Evolutionary conservation across 2,329 filamentous ascomycete genomes (phyloP).

Genomic region (Paramyrothecium sp.): DNA sequence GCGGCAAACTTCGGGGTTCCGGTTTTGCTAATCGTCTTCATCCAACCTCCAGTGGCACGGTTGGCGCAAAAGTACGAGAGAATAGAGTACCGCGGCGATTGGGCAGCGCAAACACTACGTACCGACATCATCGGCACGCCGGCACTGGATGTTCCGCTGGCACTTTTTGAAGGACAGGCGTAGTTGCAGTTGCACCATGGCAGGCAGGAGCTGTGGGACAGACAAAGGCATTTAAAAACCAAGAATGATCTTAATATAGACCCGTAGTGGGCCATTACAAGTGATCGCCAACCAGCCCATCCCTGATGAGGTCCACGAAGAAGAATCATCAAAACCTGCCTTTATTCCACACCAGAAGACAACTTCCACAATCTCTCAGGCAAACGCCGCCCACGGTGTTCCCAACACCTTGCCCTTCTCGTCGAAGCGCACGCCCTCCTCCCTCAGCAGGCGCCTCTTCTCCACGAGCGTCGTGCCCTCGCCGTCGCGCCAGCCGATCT

Average conservation of each 20-base stretch:
- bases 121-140: constrained; percentile 61
- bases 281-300: too few relatives aligned
- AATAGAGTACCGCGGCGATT: constrained; percentile 51
- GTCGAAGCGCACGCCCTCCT: constrained; percentile 66
- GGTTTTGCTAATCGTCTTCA: constrained; percentile 53
- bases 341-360: background rate
- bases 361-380: background rate
- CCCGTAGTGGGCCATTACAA: too few relatives aligned
- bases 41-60: constrained; percentile 36
- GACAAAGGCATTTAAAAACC: background rate
- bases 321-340: background rate
- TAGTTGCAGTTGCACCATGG: constrained; percentile 12
- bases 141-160: constrained; percentile 56
- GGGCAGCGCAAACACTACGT: constrained; percentile 52
- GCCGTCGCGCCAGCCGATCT: constrained; percentile 55
- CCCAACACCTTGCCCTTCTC: constrained; percentile 58
- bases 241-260: background rate
- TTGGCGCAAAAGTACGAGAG: constrained; percentile 58
- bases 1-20: too few relatives aligned
- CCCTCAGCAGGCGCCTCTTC: constrained; percentile 60
- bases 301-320: too few relatives aligned
- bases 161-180: constrained; percentile 47
- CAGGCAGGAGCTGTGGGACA: background rate
- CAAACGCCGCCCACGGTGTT: constrained; percentile 43
- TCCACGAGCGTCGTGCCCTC: constrained; percentile 62